phyloP scores from a whole-genome alignment of 805 yeast genomes.

The Sugiyamaella qingdaonensis region DNA sequence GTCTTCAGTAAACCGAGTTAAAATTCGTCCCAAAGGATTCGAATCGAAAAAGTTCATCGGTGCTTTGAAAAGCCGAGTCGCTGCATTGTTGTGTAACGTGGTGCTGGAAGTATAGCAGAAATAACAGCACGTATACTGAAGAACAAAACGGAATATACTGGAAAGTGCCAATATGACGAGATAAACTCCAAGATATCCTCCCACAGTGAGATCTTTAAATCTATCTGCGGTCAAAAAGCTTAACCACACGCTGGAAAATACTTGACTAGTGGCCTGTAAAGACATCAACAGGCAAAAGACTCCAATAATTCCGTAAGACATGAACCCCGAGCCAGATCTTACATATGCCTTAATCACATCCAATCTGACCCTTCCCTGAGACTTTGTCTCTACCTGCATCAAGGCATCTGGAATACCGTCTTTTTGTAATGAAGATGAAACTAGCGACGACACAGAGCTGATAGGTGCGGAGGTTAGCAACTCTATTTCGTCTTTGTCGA shows the following conservation, averaged over 20 bases:
- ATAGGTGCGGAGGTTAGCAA: not conserved
- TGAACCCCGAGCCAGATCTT: slow-evolving; percentile 50
- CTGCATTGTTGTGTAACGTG: slow-evolving; percentile 52
- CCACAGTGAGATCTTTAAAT: slow-evolving; percentile 39
- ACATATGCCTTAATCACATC: slow-evolving; percentile 49
- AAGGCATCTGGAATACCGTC: slow-evolving; percentile 18
- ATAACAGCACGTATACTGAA: slow-evolving; percentile 41
- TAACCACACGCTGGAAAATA: slow-evolving; percentile 69
- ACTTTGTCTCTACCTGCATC: slow-evolving; percentile 17
- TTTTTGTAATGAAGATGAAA: slow-evolving; percentile 3
- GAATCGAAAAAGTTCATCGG: slow-evolving; percentile 76
- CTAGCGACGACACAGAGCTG: not conserved
- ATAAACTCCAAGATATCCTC: slow-evolving; percentile 62
- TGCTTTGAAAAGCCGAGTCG: slow-evolving; percentile 53
- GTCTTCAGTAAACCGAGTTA: slow-evolving; percentile 78
- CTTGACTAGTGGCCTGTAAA: slow-evolving; percentile 46
- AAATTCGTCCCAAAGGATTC: slow-evolving; percentile 75
- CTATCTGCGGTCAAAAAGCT: slow-evolving; percentile 61
- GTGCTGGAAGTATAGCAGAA: slow-evolving; percentile 49
- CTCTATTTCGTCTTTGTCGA: too few relatives aligned
- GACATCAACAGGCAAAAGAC: slow-evolving; percentile 28
- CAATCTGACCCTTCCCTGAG: slow-evolving; percentile 23
- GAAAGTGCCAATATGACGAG: slow-evolving; percentile 43
- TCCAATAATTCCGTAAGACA: slow-evolving; percentile 33
- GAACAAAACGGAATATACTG: slow-evolving; percentile 29